A percentile compares a stretch with the other conserved stretches of the same genome.
Evolutionary conservation across 805 yeast genomes (phyloP).

Genomic region (Naumovozyma castellii): DNA sequence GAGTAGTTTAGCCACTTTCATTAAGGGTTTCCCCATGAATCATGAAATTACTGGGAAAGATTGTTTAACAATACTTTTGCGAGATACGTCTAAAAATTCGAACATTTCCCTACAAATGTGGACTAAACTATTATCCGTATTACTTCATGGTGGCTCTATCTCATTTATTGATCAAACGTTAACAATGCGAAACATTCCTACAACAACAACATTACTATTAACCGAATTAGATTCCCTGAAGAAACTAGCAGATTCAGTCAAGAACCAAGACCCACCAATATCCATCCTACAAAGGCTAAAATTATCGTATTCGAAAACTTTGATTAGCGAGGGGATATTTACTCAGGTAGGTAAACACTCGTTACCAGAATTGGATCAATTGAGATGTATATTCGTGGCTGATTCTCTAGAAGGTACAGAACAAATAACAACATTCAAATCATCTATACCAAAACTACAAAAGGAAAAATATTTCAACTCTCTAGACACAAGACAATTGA

Average conservation of each 20-base stretch:
- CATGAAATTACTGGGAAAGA: constrained; percentile 31
- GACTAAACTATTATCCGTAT: constrained; percentile 31
- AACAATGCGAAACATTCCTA: not conserved
- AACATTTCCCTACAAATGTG: constrained; percentile 33
- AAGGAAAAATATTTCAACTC: constrained; percentile 10
- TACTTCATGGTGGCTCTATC: constrained; percentile 30
- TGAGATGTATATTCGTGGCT: constrained; percentile 38
- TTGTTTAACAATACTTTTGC: constrained; percentile 10
- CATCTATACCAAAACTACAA: constrained; percentile 8
- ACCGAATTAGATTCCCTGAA: constrained; percentile 6
- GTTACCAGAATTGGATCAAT: constrained; percentile 10
- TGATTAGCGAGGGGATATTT: constrained; percentile 44
- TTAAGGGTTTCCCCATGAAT: constrained; percentile 29
- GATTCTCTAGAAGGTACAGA: constrained; percentile 18
- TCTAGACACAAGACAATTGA: constrained; percentile 26
- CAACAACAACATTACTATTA: constrained; percentile 18
- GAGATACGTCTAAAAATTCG: constrained; percentile 5
- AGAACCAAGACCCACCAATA: no score
- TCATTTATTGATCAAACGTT: constrained; percentile 13
- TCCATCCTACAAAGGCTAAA: constrained; percentile 19
- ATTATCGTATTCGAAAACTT: constrained; percentile 32
- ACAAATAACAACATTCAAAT: constrained; percentile 12
- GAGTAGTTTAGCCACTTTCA: constrained; percentile 43
- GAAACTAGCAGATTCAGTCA: no score
- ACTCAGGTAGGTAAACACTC: constrained; percentile 26